These are phyloP conservation scores for Rhizopogon rudus DNA, from an alignment of 768 basidiomycete genomes.

Conservation along the genomic window DNA sequence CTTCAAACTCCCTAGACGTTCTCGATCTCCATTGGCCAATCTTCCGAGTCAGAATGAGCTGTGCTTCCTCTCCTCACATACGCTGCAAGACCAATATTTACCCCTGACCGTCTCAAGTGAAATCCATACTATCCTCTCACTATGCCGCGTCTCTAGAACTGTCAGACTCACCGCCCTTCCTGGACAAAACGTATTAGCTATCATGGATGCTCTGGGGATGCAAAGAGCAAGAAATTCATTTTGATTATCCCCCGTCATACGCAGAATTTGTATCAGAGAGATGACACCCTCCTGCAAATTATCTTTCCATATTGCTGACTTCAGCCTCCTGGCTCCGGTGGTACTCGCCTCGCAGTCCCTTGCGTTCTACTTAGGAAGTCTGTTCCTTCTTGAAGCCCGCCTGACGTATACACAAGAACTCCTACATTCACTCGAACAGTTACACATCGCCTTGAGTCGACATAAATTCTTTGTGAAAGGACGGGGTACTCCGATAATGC, in stretches of 20 bases:
- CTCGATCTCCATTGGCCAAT: constrained; percentile 12
- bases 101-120: too few species aligned
- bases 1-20: not conserved
- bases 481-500: too few species aligned
- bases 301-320: too few species aligned
- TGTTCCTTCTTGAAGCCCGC: constrained; percentile 30
- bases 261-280: too few species aligned
- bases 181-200: constrained; percentile 2
- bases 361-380: constrained; percentile 25
- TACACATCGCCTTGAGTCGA: too few species aligned
- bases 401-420: constrained; percentile 10
- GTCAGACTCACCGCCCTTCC: constrained; percentile 31
- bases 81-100: constrained; percentile 21
- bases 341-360: constrained; percentile 11
- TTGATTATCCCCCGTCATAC: constrained; percentile 23
- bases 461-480: too few species aligned
- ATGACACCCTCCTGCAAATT: too few species aligned
- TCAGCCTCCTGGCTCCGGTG: constrained; percentile 1
- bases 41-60: constrained; percentile 29
- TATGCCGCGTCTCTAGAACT: constrained; percentile 29
- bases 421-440: not conserved
- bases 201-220: constrained; percentile 27
- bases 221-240: constrained; percentile 19
- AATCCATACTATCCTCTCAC: constrained; percentile 5
- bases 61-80: constrained; percentile 27